Base-by-base conservation (phyloP, 2,329 filamentous ascomycete genomes). In the Xylariaceae sp. region DNA sequence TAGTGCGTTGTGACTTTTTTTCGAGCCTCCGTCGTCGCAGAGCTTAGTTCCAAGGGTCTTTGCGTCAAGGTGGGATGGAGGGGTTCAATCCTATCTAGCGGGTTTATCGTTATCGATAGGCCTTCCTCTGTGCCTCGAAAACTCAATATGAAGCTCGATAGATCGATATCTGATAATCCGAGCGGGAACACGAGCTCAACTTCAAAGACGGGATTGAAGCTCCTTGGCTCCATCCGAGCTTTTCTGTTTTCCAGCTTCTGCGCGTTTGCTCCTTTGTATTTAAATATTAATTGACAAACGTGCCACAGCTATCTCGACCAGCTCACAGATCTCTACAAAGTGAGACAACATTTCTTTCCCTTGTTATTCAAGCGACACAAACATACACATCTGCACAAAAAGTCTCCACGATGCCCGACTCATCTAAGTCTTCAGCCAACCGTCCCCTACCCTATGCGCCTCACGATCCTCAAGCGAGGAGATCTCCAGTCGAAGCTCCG, bases 21-120 rank as follows among this genome's bases (percentile, higher is more conserved):
- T 38, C 34, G 13, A 28, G 22, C 13, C 34, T 38, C 34, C 34
- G 34, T 13, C 34, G 34, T 38, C 34, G 34, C 34, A 16, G 16
- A 5, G 9, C 16, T 14, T 4, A 38, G 4, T 13, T 3, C 34
- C 22, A 28, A 28, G 22, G 22, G 22, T 28, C 22, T 28, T 7
- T 28, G 22, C 22, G 22, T 7, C 22, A 28, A 52, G 50, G 45
- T 41, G 48, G 50, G 50, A 58, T 56, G 50, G 56, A 46, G 56
- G 56, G 56, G 53, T 52, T 42, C 38, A 45, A 31, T 19, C 10
- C 16, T 14, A 5, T 34, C 39, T n/a, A 42, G 1, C 16, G 13
- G 14, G 7, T 46, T 55, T 44, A 34, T 41, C 6, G 14, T 45
- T 57, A 55, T 53, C 53, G 52, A 55, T 50, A 56, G 45, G 47